phyloP scores from a whole-genome alignment of 805 yeast species.

The Candida coquimbonensis region DNA sequence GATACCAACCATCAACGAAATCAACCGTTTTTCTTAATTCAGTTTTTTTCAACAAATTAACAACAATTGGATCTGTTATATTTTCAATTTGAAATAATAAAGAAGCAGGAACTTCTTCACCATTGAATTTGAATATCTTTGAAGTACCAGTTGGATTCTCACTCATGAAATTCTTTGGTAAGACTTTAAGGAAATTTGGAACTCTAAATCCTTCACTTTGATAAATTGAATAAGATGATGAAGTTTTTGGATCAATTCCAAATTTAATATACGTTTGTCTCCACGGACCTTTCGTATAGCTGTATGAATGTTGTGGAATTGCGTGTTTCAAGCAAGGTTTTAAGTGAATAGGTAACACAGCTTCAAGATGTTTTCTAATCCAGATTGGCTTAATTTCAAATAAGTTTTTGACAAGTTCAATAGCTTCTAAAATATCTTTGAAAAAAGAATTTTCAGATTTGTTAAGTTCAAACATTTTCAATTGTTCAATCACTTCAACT shows the following conservation, averaged over 20 bases:
- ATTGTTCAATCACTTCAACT: constrained; percentile 39
- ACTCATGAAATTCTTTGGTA: constrained; percentile 27
- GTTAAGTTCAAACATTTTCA: constrained; percentile 29
- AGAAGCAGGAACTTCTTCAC: constrained; percentile 58
- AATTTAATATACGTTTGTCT: constrained; percentile 73
- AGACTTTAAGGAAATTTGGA: constrained; percentile 23
- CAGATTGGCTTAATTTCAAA: constrained; percentile 77
- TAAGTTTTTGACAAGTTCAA: constrained; percentile 28
- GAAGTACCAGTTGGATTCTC: constrained; percentile 32
- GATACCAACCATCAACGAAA: constrained; percentile 77
- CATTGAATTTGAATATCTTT: constrained; percentile 58
- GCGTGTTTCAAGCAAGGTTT: constrained; percentile 57
- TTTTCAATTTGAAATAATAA: constrained; percentile 78
- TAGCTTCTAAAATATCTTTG: constrained; percentile 24
- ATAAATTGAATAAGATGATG: constrained; percentile 47
- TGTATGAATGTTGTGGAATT: constrained; percentile 75
- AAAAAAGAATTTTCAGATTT: constrained; percentile 21
- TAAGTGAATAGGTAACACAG: constrained; percentile 41
- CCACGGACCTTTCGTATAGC: constrained; percentile 91
- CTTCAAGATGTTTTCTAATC: constrained; percentile 67
- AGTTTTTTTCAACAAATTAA: constrained; percentile 32
- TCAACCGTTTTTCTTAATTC: constrained; percentile 38
- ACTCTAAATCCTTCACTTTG: constrained; percentile 77
- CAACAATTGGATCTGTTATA: constrained; percentile 58
- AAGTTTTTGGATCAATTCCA: constrained; percentile 70